A percentile compares a stretch with the other conserved stretches of the same genome.
These are phyloP conservation scores for Rostrohypoxylon terebratum DNA, from an alignment of 495 filamentous ascomycete species.

Conservation along the genomic window DNA sequence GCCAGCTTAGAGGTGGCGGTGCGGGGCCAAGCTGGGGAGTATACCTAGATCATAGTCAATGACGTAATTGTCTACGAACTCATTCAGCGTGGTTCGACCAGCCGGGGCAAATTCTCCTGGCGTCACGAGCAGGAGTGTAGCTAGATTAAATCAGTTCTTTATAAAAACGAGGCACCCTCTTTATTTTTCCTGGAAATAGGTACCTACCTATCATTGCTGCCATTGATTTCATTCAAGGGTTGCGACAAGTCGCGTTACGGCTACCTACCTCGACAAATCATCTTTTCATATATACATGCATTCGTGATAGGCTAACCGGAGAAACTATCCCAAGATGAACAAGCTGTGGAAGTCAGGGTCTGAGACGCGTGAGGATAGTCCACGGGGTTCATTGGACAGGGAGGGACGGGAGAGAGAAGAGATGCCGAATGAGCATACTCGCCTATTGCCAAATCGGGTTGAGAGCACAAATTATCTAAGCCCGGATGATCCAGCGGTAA, in stretches of 20 bases:
- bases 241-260: not conserved
- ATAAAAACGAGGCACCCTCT: not conserved
- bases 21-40: conserved; percentile 10
- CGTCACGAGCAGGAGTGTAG: not conserved
- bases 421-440: conserved; percentile 75
- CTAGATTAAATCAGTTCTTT: not conserved
- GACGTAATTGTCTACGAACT: conserved; percentile 24
- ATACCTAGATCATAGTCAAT: conserved; percentile 30
- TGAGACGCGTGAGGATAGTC: conserved; percentile 49
- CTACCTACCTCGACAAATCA: not conserved
- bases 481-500: conserved; percentile 94
- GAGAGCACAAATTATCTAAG: conserved; percentile 73
- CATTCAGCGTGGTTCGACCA: conserved; percentile 16
- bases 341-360: conserved; percentile 44
- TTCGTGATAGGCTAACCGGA: not conserved
- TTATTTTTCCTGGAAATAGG: not conserved
- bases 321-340: conserved; percentile 57
- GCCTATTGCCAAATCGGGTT: conserved; percentile 72
- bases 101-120: conserved; percentile 22
- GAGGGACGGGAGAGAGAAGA: conserved; percentile 38
- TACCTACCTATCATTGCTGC: not conserved
- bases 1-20: conserved; percentile 14
- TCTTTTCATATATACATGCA: not conserved
- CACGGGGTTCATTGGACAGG: conserved; percentile 32
- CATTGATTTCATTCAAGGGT: not conserved